Conservation (phyloP, 352 stramenopile species). For the Thalassiosira mediterranea region DNA sequence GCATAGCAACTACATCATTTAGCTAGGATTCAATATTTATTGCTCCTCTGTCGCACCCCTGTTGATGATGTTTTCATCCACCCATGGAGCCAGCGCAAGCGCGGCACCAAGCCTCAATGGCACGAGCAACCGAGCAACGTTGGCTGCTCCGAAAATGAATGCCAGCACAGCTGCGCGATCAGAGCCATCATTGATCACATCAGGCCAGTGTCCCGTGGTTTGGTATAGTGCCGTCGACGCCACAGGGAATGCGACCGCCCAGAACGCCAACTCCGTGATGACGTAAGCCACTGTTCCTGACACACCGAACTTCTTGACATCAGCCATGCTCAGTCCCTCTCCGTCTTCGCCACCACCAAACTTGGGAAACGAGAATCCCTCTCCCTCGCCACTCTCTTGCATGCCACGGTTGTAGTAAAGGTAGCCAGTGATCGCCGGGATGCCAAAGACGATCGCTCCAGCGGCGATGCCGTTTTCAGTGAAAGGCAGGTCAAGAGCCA, state of each 20-base stretch:
- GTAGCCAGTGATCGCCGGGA: slow-evolving; percentile 68
- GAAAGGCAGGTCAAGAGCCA: slow-evolving; percentile 76
- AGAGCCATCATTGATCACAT: slow-evolving; percentile 76
- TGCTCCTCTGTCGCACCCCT: slow-evolving; percentile 19
- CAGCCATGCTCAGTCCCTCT: slow-evolving; percentile 64
- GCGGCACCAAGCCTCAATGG: slow-evolving; percentile 79
- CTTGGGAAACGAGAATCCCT: slow-evolving; percentile 44
- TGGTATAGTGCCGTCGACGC: slow-evolving; percentile 74
- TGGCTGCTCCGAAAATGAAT: slow-evolving; percentile 83
- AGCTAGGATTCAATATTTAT: too few relatives aligned
- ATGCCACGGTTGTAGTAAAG: slow-evolving; percentile 64
- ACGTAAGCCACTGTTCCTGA: slow-evolving; percentile 80
- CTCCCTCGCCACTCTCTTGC: slow-evolving; percentile 38
- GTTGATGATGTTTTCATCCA: slow-evolving; percentile 81
- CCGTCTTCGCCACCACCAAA: slow-evolving; percentile 35
- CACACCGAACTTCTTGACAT: slow-evolving; percentile 83
- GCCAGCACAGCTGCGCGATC: slow-evolving; percentile 76
- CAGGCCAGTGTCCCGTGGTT: slow-evolving; percentile 79
- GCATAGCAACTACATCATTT: too few relatives aligned
- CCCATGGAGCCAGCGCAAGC: slow-evolving; percentile 79
- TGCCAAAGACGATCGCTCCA: slow-evolving; percentile 68
- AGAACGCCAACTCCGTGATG: slow-evolving; percentile 84
- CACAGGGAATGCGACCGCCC: slow-evolving; percentile 80
- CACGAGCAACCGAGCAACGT: slow-evolving; percentile 79
- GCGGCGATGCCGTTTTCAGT: slow-evolving; percentile 55